Evolutionary conservation across 805 yeast species (phyloP).

Genomic region (Nakazawaea wickerhamii): DNA sequence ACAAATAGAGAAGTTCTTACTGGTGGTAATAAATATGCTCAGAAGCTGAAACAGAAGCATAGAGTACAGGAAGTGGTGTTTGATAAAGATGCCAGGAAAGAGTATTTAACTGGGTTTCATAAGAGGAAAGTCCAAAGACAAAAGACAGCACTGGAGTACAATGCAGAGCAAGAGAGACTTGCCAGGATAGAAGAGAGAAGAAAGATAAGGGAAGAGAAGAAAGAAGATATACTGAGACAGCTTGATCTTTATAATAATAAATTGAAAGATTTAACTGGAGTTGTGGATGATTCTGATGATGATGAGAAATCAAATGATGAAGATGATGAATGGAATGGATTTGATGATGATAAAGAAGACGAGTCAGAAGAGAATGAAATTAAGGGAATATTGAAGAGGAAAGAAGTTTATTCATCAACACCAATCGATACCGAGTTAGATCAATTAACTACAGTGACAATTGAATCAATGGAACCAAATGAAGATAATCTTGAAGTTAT

Average conservation of each 20-base stretch:
- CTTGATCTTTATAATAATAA: constrained; percentile 51
- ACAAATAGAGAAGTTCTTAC: constrained; percentile 82
- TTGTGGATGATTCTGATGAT: constrained; percentile 19
- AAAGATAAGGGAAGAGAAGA: constrained; percentile 63
- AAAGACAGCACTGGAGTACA: constrained; percentile 74
- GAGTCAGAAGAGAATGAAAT: constrained; percentile 15
- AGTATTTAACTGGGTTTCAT: constrained; percentile 91
- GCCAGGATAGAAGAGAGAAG: constrained; percentile 74
- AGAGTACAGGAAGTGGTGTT: constrained; percentile 82
- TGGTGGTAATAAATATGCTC: constrained; percentile 76
- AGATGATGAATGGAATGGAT: constrained; percentile 17
- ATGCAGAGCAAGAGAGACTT: constrained; percentile 71
- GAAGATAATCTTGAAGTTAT: constrained; percentile 31
- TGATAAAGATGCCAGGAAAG: constrained; percentile 71
- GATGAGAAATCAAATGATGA: constrained; percentile 11
- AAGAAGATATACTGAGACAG: constrained; percentile 58
- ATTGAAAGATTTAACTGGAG: constrained; percentile 24
- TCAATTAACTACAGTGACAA: constrained; percentile 43
- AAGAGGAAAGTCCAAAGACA: constrained; percentile 86
- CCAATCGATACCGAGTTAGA: constrained; percentile 24
- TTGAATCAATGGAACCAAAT: constrained; percentile 53
- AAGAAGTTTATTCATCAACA: constrained; percentile 27
- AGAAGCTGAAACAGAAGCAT: constrained; percentile 57
- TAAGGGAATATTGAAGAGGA: constrained; percentile 40
- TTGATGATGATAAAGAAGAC: constrained; percentile 22